Conservation (phyloP, 2,329 filamentous ascomycete species). For the Coleophoma cylindrospora region DNA sequence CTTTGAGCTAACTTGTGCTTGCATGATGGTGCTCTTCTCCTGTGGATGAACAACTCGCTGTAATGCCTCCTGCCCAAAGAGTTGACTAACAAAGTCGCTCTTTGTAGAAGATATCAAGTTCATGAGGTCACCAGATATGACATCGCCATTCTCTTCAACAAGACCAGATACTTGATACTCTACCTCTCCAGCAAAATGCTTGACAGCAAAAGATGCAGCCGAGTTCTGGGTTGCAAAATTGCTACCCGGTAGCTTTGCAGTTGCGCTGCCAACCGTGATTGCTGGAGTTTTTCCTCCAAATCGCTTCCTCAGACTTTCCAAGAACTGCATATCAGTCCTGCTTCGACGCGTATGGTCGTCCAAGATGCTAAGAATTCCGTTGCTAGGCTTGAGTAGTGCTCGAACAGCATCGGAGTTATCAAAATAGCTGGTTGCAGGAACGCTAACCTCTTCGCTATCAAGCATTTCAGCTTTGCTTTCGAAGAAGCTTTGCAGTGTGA, state of each 20-base stretch:
- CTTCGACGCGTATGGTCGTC: constrained; percentile 93
- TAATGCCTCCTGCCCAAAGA: constrained; percentile 94
- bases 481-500: constrained; percentile 93
- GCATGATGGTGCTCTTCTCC: constrained; percentile 86
- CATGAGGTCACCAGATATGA: constrained; percentile 93
- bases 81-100: constrained; percentile 80
- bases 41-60: constrained; percentile 91
- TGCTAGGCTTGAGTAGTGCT: constrained; percentile 85
- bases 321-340: constrained; percentile 80
- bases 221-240: constrained; percentile 85
- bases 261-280: constrained; percentile 73
- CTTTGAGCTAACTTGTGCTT: constrained; percentile 94
- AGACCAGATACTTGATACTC: constrained; percentile 86
- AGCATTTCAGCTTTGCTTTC: constrained; percentile 89
- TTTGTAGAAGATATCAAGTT: constrained; percentile 86
- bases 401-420: constrained; percentile 95
- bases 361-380: constrained; percentile 87
- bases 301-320: constrained; percentile 86
- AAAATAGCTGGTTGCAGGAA: constrained; percentile 92
- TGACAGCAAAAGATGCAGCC: constrained; percentile 79
- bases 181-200: constrained; percentile 94
- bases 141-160: constrained; percentile 92
- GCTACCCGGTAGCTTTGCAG: constrained; percentile 74
- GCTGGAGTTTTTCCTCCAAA: constrained; percentile 94
- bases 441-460: constrained; percentile 87